Evolutionary conservation across 129 eudicot species (phyloP), one percentile per base, ranked within the genome.

Genomic region (Flaveria trinervia): DNA sequence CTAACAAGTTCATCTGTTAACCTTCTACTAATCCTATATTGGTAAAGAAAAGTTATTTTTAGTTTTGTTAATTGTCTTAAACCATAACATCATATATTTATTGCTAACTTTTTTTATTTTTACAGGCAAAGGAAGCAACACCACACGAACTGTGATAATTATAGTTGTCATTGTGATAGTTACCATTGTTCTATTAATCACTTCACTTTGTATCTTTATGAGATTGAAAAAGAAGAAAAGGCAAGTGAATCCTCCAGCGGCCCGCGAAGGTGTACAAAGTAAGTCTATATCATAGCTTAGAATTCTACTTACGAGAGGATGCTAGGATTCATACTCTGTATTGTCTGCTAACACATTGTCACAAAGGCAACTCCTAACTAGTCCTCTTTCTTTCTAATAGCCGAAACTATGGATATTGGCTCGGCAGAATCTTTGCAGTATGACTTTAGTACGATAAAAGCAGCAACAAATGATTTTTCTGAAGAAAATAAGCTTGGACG

Each of bases 401-500:
- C 45, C 7, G 67, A 61, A 61, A 61, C 13, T 65, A 65, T 65
- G 70, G 70, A 65, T 33, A 65, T 65, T 36, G 11, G 46, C 48
- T 30, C 48, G 14, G 46, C 20, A 0, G 70, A 36, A 36, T 65
- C 70, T 15, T 33, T 33, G 70, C 48, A 65, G 23, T 65, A 30
- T 17, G 46, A 65, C 70, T 65, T 65, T 65, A 33, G 13, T 64
- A 28, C 2, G 7, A 45, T 64, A 4, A 64, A 64, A 64, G 13
- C 45, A 30, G 69, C 69, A 64, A 64, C 69, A 61, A 61, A 61
- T 61, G 68, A 61, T 14, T 61, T 61, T 14, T 61, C 68, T 2
- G 41, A 25, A 61, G 69, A 28, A 30, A 64, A 64, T 65, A 65
- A 33, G 46, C 46, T 65, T 0, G 70, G 70, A 30, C 70, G 23